Evolutionary conservation across 1,284 basidiomycete species (phyloP).

Genomic region (Sanghuangporus weigelae): DNA sequence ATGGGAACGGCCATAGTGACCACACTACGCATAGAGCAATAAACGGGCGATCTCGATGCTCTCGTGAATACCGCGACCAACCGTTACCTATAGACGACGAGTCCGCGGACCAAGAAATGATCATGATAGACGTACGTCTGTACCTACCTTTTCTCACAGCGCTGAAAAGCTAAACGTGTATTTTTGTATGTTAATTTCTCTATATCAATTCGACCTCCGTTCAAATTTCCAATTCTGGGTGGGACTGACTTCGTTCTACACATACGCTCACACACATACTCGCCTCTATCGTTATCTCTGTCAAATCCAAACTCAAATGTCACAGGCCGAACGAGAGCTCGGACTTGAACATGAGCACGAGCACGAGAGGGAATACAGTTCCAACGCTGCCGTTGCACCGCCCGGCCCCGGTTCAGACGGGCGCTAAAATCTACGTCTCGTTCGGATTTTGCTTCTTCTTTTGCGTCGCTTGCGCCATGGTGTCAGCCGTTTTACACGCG

Average conservation of each 20-base stretch:
- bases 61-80: neutral
- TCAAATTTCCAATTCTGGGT: no score
- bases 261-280: no score
- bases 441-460: no score
- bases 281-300: neutral
- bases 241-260: no score
- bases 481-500: no score
- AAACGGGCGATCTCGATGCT: neutral
- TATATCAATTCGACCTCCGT: no score
- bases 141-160: neutral
- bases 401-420: neutral
- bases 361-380: neutral
- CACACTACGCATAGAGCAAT: neutral
- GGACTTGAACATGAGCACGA: neutral
- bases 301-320: neutral
- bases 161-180: neutral
- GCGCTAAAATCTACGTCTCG: no score
- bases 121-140: neutral
- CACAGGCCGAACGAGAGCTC: neutral
- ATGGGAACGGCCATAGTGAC: neutral
- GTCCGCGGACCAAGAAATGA: conserved; percentile 2
- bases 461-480: no score
- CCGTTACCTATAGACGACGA: neutral
- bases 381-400: neutral
- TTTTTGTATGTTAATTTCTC: neutral